Evolutionary conservation across 805 yeast species (phyloP).

Genomic region (Saturnispora sanitii): DNA sequence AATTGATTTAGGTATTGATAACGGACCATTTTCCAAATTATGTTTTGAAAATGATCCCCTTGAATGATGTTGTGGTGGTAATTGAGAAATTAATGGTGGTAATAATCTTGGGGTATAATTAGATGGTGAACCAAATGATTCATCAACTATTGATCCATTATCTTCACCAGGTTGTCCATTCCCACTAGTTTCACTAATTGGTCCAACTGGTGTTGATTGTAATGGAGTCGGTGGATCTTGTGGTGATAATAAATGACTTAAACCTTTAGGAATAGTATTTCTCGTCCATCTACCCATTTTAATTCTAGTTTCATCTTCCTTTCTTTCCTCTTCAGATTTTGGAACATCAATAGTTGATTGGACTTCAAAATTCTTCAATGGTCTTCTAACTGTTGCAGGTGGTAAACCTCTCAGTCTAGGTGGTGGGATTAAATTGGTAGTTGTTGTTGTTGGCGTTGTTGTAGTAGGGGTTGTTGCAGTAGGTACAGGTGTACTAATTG

Average conservation of each 20-base stretch:
- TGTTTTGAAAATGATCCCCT: slow-evolving; percentile 3
- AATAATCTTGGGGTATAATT: slow-evolving; percentile 7
- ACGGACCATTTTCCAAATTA: neutral
- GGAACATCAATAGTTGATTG: slow-evolving; percentile 23
- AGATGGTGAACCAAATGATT: neutral
- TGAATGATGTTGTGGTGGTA: too few relatives aligned
- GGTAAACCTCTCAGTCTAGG: slow-evolving; percentile 37
- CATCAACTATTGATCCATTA: neutral
- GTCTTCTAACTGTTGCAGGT: slow-evolving; percentile 45
- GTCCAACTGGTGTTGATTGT: neutral
- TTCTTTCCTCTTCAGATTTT: slow-evolving; percentile 28
- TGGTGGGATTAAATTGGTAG: neutral
- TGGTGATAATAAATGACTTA: slow-evolving; percentile 38
- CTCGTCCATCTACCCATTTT: slow-evolving; percentile 43
- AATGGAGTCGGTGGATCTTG: slow-evolving; percentile 5
- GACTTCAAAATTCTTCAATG: slow-evolving; percentile 29
- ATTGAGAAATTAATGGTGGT: slow-evolving; percentile 9
- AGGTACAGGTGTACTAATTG: too few relatives aligned
- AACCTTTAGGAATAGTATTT: slow-evolving; percentile 43
- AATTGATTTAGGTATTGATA: neutral
- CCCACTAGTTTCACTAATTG: neutral
- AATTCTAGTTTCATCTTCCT: slow-evolving; percentile 39
- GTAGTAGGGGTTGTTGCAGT: neutral
- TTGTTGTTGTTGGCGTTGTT: neutral
- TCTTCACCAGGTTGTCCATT: slow-evolving; percentile 5